Conservation (phyloP, 1,139 yeast genomes). For the Blastobotrys serpentis region DNA sequence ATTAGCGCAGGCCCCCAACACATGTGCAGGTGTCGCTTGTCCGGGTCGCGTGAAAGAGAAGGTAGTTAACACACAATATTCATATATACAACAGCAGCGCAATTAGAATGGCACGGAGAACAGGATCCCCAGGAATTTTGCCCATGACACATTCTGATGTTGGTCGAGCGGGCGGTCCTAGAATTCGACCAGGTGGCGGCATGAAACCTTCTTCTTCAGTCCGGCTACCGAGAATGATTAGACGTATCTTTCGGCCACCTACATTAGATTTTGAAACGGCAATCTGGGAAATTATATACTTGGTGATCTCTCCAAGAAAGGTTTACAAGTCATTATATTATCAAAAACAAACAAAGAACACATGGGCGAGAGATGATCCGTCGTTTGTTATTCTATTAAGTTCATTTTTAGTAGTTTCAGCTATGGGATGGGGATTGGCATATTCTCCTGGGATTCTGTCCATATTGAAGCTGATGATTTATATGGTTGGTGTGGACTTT, state of each 20-base stretch:
- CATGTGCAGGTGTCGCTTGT: background rate
- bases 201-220: background rate
- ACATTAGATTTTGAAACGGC: slow-evolving; percentile 91
- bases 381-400: slow-evolving; percentile 75
- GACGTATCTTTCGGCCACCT: slow-evolving; percentile 65
- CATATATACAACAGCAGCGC: background rate
- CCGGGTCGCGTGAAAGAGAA: background rate
- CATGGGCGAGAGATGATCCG: slow-evolving; percentile 90
- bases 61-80: slow-evolving; percentile 1
- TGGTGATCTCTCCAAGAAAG: slow-evolving; percentile 71
- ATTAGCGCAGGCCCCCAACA: too few relatives aligned
- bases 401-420: slow-evolving; percentile 63
- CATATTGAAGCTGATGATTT: slow-evolving; percentile 61
- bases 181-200: slow-evolving; percentile 9
- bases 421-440: slow-evolving; percentile 87
- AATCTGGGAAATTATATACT: slow-evolving; percentile 80
- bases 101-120: slow-evolving; percentile 4
- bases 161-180: slow-evolving; percentile 2
- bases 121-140: slow-evolving; percentile 8
- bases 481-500: slow-evolving; percentile 86
- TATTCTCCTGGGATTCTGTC: slow-evolving; percentile 64
- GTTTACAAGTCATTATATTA: slow-evolving; percentile 81
- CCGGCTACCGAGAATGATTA: slow-evolving; percentile 34
- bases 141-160: slow-evolving; percentile 9
- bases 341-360: slow-evolving; percentile 66